Evolutionary conservation across 352 stramenopile genomes (phyloP).

Genomic region (Phytophthora uliginosa): DNA sequence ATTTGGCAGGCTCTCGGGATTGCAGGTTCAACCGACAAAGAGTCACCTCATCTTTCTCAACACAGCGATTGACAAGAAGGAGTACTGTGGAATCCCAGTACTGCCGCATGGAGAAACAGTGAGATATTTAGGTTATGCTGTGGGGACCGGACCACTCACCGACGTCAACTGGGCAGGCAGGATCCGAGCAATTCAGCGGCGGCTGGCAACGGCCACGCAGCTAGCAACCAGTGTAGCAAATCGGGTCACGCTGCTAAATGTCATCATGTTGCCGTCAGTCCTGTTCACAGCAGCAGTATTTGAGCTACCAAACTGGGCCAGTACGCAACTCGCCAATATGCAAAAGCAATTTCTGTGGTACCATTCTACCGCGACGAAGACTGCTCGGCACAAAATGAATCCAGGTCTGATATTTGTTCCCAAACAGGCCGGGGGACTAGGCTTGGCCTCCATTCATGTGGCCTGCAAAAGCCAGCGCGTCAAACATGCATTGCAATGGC

Average conservation of each 20-base stretch:
- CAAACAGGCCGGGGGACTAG: no score
- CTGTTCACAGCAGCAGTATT: background rate
- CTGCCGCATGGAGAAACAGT: background rate
- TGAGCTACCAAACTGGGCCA: background rate
- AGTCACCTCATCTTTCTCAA: background rate
- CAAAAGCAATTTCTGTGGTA: background rate
- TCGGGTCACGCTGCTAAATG: background rate
- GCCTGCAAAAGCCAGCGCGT: no score
- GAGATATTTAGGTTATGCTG: background rate
- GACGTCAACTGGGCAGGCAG: background rate
- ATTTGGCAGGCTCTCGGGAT: background rate
- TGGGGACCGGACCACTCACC: background rate
- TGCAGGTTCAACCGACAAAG: slow-evolving; percentile 1
- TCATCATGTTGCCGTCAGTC: background rate
- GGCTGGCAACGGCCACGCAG: background rate
- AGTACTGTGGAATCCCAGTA: background rate
- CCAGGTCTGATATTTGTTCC: background rate
- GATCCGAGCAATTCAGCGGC: background rate
- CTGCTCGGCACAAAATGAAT: background rate
- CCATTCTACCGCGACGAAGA: background rate
- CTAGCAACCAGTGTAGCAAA: background rate
- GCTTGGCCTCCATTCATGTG: no score
- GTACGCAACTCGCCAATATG: background rate
- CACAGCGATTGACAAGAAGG: background rate
- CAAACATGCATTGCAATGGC: no score